A percentile compares a stretch with the other conserved stretches of the same genome.
These are phyloP conservation scores for Coemansia sp. DNA, from an alignment of 192 early-diverging fungal genomes.

Conservation along the genomic window DNA sequence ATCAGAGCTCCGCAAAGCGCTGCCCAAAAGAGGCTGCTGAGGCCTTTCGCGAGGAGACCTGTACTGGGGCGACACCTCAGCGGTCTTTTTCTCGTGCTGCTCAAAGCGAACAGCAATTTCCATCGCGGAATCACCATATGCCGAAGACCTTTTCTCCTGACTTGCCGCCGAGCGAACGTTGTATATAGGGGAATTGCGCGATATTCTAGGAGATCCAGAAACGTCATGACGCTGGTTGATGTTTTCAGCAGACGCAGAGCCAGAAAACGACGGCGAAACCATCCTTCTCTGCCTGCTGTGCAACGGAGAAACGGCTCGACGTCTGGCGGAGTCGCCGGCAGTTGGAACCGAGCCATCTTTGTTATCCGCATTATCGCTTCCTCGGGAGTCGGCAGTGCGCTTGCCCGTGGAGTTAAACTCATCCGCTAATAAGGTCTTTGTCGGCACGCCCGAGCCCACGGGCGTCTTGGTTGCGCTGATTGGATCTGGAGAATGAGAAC, in stretches of 20 bases:
- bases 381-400: background rate
- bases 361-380: background rate
- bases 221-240: slow-evolving; percentile 5
- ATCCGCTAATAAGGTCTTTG: background rate
- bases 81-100: slow-evolving; percentile 33
- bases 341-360: background rate
- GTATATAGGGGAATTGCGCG: background rate
- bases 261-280: background rate
- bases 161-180: slow-evolving; percentile 3
- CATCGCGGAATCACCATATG: slow-evolving; percentile 25
- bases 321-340: background rate
- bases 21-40: slow-evolving; percentile 4
- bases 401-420: slow-evolving; percentile 8
- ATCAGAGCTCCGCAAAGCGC: slow-evolving; percentile 6
- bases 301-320: slow-evolving; percentile 5
- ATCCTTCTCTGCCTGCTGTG: background rate
- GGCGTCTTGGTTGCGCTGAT: slow-evolving; percentile 10
- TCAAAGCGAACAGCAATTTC: slow-evolving; percentile 35
- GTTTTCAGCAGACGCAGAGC: background rate
- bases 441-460: background rate
- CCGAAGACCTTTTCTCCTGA: slow-evolving; percentile 12
- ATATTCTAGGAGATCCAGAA: slow-evolving; percentile 4
- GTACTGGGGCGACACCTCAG: slow-evolving; percentile 27
- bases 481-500: slow-evolving; percentile 30
- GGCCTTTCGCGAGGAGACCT: slow-evolving; percentile 34